These are phyloP conservation scores for Quercus engelmannii DNA, from an alignment of 306 rosid genomes.

Conservation along the genomic window DNA sequence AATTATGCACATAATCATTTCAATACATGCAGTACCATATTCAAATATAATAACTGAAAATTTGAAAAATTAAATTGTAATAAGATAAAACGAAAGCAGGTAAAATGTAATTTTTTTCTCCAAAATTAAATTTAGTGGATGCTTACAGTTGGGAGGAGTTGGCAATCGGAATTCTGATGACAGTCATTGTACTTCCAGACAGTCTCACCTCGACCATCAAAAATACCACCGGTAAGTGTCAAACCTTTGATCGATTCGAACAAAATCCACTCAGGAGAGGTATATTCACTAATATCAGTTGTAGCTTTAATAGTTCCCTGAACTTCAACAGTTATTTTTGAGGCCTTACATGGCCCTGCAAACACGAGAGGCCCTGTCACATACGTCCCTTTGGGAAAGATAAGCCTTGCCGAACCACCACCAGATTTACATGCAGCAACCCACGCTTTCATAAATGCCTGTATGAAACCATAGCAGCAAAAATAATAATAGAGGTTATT, in stretches of 20 bases:
- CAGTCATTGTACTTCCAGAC: slow-evolving; percentile 43
- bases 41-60: too few species aligned
- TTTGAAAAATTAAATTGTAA: too few species aligned
- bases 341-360: slow-evolving; percentile 63
- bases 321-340: slow-evolving; percentile 40
- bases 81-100: too few species aligned
- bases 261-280: slow-evolving; percentile 56
- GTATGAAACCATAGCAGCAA: not conserved
- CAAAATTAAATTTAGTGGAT: too few species aligned
- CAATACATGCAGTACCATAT: too few species aligned
- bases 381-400: slow-evolving; percentile 55
- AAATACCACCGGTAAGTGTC: slow-evolving; percentile 49
- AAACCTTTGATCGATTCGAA: slow-evolving; percentile 35
- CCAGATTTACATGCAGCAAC: slow-evolving; percentile 49
- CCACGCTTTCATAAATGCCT: slow-evolving; percentile 79
- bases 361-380: slow-evolving; percentile 47
- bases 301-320: slow-evolving; percentile 42
- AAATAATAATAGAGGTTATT: not conserved
- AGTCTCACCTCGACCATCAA: slow-evolving; percentile 62
- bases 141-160: slow-evolving; percentile 49
- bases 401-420: slow-evolving; percentile 34
- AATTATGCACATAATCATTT: not conserved
- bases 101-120: too few species aligned
- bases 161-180: slow-evolving; percentile 10
- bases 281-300: slow-evolving; percentile 44